phyloP scores from a whole-genome alignment of 2,329 filamentous ascomycete genomes.

The Penicillium sumatraense region DNA sequence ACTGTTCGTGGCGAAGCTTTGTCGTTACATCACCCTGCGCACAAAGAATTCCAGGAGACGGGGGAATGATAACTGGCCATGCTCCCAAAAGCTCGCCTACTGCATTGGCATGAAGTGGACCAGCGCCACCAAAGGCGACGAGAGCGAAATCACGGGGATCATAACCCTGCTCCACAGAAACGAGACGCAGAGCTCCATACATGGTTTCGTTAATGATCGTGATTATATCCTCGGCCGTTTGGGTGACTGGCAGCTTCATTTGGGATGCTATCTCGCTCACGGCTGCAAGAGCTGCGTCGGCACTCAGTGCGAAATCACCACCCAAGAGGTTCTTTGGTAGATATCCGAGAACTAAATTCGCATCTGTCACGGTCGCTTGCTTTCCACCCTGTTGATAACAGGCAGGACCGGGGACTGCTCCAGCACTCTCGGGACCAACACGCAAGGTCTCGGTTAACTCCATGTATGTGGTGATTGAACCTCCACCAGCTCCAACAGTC shows the following conservation, averaged over 20 bases:
- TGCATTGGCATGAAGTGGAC: conserved; percentile 57
- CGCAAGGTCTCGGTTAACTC: conserved; percentile 53
- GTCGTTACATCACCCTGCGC: conserved; percentile 57
- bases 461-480: conserved; percentile 55
- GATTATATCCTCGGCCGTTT: conserved; percentile 55
- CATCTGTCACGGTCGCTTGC: conserved; percentile 55
- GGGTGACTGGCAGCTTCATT: conserved; percentile 49
- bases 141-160: conserved; percentile 57
- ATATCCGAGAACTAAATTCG: conserved; percentile 55
- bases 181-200: conserved; percentile 55
- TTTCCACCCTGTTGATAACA: conserved; percentile 55
- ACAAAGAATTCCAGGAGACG: conserved; percentile 55
- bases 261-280: conserved; percentile 51
- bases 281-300: conserved; percentile 47
- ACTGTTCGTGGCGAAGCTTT: conserved; percentile 54
- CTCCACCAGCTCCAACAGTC: conserved; percentile 56
- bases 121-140: conserved; percentile 57
- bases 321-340: conserved; percentile 53
- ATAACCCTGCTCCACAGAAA: conserved; percentile 58
- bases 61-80: conserved; percentile 59
- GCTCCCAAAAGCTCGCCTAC: conserved; percentile 55
- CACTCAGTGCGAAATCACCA: conserved; percentile 51
- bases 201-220: conserved; percentile 57
- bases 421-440: conserved; percentile 58
- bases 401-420: conserved; percentile 54